Conservation (phyloP, 2,329 filamentous ascomycete genomes). For the Fusarium fujikuroi region DNA sequence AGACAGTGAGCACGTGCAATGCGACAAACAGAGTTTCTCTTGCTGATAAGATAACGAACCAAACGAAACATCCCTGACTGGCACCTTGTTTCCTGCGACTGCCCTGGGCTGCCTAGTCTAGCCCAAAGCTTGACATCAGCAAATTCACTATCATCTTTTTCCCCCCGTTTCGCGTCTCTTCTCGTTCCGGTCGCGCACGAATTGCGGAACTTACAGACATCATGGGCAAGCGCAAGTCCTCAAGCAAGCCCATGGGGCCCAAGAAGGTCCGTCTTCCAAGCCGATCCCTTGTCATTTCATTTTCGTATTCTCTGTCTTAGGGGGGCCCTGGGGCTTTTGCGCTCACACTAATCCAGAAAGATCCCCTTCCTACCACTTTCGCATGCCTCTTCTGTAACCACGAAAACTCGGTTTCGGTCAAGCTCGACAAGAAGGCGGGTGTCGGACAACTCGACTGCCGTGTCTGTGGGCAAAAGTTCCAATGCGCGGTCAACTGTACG, state of each 20-base stretch:
- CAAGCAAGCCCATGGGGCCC: constrained; percentile 81
- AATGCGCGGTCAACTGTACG: constrained; percentile 92
- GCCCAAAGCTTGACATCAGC: constrained; percentile 40
- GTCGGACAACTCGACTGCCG: constrained; percentile 89
- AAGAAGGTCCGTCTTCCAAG: constrained; percentile 72
- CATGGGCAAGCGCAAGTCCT: constrained; percentile 96
- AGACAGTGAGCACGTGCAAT: constrained; percentile 40
- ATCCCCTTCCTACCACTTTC: constrained; percentile 83
- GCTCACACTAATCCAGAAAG: constrained; percentile 60
- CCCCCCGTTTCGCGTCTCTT: constrained; percentile 15
- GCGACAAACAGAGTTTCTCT: not conserved
- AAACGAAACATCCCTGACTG: constrained; percentile 24
- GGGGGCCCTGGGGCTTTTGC: not conserved
- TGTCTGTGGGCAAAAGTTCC: constrained; percentile 92
- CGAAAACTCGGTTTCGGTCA: constrained; percentile 89
- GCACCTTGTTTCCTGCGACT: constrained; percentile 22
- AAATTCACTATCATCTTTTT: constrained; percentile 34
- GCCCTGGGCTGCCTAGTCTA: constrained; percentile 6
- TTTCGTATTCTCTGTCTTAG: not conserved
- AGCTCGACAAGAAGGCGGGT: constrained; percentile 92
- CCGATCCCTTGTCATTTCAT: constrained; percentile 1
- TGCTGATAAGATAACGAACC: constrained; percentile 42
- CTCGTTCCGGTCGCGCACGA: constrained; percentile 31
- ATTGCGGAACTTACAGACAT: constrained; percentile 31
- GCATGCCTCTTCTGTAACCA: constrained; percentile 99